Evolutionary conservation across 306 rosid genomes (phyloP).

Genomic region (Cucurbita argyrosperma): DNA sequence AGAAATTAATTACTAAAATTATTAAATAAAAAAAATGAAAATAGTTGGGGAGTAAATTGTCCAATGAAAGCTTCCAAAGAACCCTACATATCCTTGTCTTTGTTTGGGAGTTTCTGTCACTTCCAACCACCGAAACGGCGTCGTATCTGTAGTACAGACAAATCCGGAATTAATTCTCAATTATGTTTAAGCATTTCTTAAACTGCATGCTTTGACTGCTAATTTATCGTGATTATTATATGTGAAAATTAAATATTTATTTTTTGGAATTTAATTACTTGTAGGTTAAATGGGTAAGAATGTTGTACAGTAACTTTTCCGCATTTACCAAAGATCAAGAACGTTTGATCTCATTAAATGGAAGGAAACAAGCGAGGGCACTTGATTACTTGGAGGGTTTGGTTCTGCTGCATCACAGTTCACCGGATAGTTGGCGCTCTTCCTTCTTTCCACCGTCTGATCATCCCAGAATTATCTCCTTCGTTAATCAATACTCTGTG

Average conservation of each 20-base stretch:
- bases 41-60: background rate
- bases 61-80: background rate
- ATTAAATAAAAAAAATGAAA: too few relatives aligned
- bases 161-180: background rate
- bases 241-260: background rate
- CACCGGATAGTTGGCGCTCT: slow-evolving; percentile 77
- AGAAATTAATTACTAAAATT: too few relatives aligned
- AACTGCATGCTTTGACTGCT: background rate
- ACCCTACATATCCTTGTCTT: background rate
- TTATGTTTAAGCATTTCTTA: background rate
- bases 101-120: background rate
- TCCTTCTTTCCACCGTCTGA: slow-evolving; percentile 68
- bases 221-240: background rate
- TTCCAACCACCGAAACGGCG: background rate
- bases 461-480: slow-evolving; percentile 43
- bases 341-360: slow-evolving; percentile 27
- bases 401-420: slow-evolving; percentile 50
- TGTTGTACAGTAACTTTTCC: slow-evolving; percentile 44
- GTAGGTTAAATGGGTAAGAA: slow-evolving; percentile 57
- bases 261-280: background rate
- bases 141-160: background rate
- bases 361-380: slow-evolving; percentile 14
- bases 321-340: slow-evolving; percentile 57
- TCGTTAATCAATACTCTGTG: slow-evolving; percentile 23
- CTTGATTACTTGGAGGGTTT: slow-evolving; percentile 75